Conservation (phyloP, 148 eudicot species). For the Silene uniflora region DNA sequence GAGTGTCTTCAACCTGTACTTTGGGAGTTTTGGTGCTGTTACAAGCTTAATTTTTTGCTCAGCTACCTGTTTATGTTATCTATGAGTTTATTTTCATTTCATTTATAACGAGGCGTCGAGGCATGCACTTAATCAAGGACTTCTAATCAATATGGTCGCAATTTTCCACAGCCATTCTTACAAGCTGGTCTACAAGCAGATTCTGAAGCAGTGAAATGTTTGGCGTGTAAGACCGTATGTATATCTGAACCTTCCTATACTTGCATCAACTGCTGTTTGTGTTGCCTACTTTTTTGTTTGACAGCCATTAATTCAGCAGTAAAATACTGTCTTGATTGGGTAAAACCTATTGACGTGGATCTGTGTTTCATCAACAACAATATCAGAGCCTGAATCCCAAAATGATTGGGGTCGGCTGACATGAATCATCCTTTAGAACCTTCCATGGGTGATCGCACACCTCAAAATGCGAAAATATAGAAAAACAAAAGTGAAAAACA, state of each 20-base stretch:
- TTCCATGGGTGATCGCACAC: no score
- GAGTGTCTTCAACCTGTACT: background rate
- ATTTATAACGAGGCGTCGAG: background rate
- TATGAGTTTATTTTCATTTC: background rate
- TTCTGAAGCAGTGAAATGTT: constrained; percentile 61
- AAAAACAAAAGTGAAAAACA: no score
- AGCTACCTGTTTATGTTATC: background rate
- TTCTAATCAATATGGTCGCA: constrained; percentile 14
- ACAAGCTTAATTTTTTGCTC: background rate
- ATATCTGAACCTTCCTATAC: background rate
- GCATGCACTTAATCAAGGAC: background rate
- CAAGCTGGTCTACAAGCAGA: constrained; percentile 79
- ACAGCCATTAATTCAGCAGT: background rate
- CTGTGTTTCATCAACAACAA: no score
- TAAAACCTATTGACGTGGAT: background rate
- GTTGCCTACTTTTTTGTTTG: background rate
- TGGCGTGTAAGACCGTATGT: constrained; percentile 85
- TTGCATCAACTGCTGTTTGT: background rate
- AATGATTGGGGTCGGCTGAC: no score
- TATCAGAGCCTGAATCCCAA: no score
- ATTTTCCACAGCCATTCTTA: constrained; percentile 61
- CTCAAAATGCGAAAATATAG: no score
- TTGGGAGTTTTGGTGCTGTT: background rate
- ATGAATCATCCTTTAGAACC: no score
- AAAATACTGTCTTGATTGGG: background rate